phyloP scores from a whole-genome alignment of 176 grass and related monocot genomes.

The Triticum aestivum region DNA sequence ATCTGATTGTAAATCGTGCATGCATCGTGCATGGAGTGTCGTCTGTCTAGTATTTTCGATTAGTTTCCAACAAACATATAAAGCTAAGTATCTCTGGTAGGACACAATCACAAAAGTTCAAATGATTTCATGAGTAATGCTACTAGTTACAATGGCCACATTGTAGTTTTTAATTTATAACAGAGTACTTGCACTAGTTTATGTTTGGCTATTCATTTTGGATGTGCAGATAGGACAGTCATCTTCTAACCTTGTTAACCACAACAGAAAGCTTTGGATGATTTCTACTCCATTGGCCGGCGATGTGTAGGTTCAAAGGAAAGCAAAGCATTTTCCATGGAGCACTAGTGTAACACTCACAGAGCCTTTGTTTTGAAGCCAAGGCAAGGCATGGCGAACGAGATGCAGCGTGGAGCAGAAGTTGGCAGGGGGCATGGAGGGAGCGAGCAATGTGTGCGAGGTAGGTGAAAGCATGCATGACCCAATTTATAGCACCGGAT shows the following conservation, averaged over 20 bases:
- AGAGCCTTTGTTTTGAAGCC: slow-evolving; percentile 47
- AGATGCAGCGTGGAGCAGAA: background rate
- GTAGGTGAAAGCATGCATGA: slow-evolving; percentile 17
- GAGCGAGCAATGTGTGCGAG: background rate
- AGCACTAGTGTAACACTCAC: background rate
- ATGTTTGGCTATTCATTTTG: background rate
- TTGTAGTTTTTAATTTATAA: background rate
- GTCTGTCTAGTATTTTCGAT: too few species aligned
- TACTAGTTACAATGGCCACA: background rate
- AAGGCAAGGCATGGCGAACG: slow-evolving; percentile 20
- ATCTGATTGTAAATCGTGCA: too few species aligned
- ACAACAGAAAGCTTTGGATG: too few species aligned
- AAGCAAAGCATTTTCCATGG: slow-evolving; percentile 13
- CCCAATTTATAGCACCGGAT: slow-evolving; percentile 28
- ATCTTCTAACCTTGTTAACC: background rate
- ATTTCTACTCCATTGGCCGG: background rate
- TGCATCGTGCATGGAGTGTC: too few species aligned
- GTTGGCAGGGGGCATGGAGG: background rate
- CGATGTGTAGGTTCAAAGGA: background rate
- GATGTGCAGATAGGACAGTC: background rate
- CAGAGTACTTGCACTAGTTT: background rate
- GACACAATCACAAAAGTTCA: background rate
- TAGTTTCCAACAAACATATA: background rate
- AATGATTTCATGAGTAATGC: background rate
- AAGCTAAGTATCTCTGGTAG: background rate